Evolutionary conservation across 805 yeast genomes (phyloP).

Genomic region (Wickerhamiella allomyrinae): DNA sequence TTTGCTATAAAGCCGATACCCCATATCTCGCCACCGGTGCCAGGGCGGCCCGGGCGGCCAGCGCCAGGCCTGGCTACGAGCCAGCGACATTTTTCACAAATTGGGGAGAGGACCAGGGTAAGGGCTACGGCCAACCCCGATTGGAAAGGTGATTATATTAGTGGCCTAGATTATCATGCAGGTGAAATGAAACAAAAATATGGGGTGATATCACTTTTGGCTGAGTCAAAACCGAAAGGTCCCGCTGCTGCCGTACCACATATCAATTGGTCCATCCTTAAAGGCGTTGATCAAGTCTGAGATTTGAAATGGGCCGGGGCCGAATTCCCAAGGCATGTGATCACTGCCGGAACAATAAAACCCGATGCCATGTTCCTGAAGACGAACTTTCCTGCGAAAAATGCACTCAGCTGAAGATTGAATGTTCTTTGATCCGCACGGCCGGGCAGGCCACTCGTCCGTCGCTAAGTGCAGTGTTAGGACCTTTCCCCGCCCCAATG

Average conservation of each 20-base stretch:
- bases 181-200: too few relatives aligned
- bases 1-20: not conserved
- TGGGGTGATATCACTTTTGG: too few relatives aligned
- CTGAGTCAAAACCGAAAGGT: too few relatives aligned
- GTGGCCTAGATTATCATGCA: too few relatives aligned
- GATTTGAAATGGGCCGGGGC: slow-evolving; percentile 7
- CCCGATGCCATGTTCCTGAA: slow-evolving; percentile 10
- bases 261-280: too few relatives aligned
- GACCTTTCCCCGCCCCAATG: too few relatives aligned
- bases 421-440: slow-evolving; percentile 5
- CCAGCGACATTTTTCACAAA: not conserved
- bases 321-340: slow-evolving; percentile 12
- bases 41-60: not conserved
- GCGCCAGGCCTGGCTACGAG: not conserved
- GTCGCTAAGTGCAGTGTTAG: too few relatives aligned
- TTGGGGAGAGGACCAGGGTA: not conserved
- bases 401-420: slow-evolving; percentile 9
- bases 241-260: not conserved
- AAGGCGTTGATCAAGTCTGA: too few relatives aligned
- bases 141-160: too few relatives aligned
- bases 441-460: not conserved
- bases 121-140: too few relatives aligned
- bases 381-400: slow-evolving; percentile 11
- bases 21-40: too few relatives aligned
- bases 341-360: slow-evolving; percentile 13